phyloP scores from a whole-genome alignment of 2,329 filamentous ascomycete genomes.

The Trichophyton rubrum region DNA sequence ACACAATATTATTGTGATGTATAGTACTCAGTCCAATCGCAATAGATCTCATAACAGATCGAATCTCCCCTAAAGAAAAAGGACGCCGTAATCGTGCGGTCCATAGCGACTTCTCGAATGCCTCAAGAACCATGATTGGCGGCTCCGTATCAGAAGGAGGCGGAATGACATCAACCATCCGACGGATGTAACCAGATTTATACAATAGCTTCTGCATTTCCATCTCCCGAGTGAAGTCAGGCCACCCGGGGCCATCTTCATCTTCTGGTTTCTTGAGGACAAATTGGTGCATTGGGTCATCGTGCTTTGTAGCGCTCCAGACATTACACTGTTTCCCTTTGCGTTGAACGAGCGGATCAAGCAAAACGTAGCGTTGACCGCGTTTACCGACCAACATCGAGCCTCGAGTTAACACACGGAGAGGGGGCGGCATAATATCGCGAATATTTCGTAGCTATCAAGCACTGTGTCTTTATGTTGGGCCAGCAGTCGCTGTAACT shows the following conservation, averaged over 20 bases:
- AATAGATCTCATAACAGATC: constrained; percentile 7
- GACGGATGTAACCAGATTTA: constrained; percentile 3
- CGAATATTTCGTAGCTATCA: too few relatives aligned
- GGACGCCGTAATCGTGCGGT: neutral
- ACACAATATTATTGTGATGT: constrained; percentile 2
- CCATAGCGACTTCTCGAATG: constrained; percentile 5
- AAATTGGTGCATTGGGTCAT: neutral
- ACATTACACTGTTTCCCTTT: too few relatives aligned
- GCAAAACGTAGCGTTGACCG: too few relatives aligned
- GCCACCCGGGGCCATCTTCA: constrained; percentile 6
- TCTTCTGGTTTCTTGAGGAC: constrained; percentile 5
- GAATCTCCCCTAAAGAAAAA: constrained; percentile 5
- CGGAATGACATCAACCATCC: constrained; percentile 7
- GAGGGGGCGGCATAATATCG: too few relatives aligned
- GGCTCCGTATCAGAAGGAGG: neutral
- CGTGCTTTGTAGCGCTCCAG: too few relatives aligned
- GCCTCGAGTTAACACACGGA: too few relatives aligned
- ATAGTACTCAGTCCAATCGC: constrained; percentile 6
- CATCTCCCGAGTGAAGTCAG: neutral
- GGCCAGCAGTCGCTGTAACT: too few relatives aligned
- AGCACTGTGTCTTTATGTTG: too few relatives aligned
- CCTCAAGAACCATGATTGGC: constrained; percentile 5
- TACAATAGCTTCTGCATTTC: constrained; percentile 5
- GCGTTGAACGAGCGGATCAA: too few relatives aligned
- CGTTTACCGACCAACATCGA: too few relatives aligned